phyloP scores from a whole-genome alignment of 2,329 filamentous ascomycete species.

The Trichoderma atroviride region DNA sequence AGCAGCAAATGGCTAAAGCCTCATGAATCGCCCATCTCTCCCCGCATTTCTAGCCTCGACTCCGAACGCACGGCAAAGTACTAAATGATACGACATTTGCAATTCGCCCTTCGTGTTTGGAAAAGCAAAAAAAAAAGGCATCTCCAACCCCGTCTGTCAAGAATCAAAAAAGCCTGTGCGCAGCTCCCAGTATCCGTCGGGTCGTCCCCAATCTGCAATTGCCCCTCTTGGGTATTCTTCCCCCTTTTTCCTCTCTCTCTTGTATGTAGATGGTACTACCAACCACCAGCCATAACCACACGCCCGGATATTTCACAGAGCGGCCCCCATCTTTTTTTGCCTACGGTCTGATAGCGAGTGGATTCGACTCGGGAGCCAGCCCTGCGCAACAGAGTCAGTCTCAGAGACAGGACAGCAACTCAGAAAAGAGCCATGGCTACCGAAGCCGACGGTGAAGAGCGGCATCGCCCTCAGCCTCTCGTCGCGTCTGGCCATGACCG shows the following conservation, averaged over 20 bases:
- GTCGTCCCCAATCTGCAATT: conserved; percentile 1
- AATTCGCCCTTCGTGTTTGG: not conserved
- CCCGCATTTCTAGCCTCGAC: conserved; percentile 10
- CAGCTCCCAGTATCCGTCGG: conserved; percentile 18
- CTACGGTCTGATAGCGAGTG: conserved; percentile 3
- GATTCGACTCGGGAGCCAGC: not conserved
- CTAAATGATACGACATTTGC: conserved; percentile 1
- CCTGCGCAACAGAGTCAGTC: not conserved
- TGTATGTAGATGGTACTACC: not conserved
- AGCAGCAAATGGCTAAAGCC: not conserved
- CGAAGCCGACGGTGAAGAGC: conserved; percentile 25
- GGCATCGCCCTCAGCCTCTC: conserved; percentile 10
- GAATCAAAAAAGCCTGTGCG: not conserved
- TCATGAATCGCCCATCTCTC: conserved; percentile 11
- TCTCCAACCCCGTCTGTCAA: not conserved
- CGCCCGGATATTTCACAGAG: conserved; percentile 13
- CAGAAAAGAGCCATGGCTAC: conserved; percentile 6
- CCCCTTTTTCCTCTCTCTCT: not conserved
- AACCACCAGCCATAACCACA: not conserved
- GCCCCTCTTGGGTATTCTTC: not conserved
- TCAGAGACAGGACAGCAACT: not conserved
- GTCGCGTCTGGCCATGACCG: not conserved
- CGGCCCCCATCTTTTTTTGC: conserved; percentile 9
- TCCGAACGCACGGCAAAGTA: not conserved
- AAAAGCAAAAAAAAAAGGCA: not conserved